Evolutionary conservation across 805 yeast species (phyloP).

Genomic region (Candida yuanshanica): DNA sequence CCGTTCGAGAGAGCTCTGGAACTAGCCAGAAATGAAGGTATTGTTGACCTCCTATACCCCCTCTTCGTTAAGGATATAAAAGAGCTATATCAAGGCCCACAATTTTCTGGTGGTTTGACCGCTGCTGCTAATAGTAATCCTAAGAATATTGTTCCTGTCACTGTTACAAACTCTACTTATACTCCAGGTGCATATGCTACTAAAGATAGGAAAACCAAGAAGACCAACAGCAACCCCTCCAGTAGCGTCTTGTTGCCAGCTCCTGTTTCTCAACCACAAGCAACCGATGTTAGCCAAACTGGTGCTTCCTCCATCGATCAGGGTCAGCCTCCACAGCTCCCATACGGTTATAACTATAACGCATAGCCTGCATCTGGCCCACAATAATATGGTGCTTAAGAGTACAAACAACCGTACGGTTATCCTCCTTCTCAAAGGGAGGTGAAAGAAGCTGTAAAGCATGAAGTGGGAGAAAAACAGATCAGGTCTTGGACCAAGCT

Average conservation of each 20-base stretch:
- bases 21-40: conserved; percentile 64
- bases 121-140: conserved; percentile 26
- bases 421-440: conserved; percentile 3
- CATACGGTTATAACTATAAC: conserved; percentile 12
- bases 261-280: neutral
- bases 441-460: neutral
- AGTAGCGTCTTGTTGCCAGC: neutral
- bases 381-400: conserved; percentile 5
- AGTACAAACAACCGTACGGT: conserved; percentile 3
- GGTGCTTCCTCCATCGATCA: neutral
- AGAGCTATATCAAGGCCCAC: conserved; percentile 27
- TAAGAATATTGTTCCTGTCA: conserved; percentile 24
- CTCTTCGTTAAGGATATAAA: conserved; percentile 63
- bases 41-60: conserved; percentile 52
- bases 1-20: conserved; percentile 68
- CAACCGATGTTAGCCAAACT: neutral
- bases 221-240: neutral
- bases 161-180: conserved; percentile 22
- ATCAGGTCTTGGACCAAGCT: neutral
- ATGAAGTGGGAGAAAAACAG: neutral
- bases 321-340: conserved; percentile 4
- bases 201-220: conserved; percentile 14
- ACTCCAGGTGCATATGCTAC: conserved; percentile 17
- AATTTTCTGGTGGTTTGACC: conserved; percentile 26
- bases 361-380: conserved; percentile 8